A percentile compares a stretch with the other conserved stretches of the same genome.
These are phyloP conservation scores for Diaporthe helianthi DNA, from an alignment of 2,329 filamentous ascomycete genomes.

Conservation along the genomic window DNA sequence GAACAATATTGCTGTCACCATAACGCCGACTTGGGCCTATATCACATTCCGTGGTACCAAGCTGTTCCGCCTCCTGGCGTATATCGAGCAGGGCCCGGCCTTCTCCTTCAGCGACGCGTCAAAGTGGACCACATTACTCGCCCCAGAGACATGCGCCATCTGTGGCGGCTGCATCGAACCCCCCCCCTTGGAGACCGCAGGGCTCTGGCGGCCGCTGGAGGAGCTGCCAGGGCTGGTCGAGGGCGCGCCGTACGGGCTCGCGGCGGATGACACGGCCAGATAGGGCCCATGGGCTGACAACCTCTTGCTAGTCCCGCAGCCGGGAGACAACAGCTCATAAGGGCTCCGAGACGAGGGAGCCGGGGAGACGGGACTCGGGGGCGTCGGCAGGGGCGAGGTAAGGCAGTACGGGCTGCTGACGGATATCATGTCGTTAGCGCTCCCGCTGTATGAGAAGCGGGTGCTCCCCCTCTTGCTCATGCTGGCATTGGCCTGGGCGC, in stretches of 20 bases:
- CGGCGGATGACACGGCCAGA: not conserved
- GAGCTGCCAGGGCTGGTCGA: not conserved
- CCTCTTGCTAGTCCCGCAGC: not conserved
- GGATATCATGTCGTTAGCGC: conserved; percentile 6
- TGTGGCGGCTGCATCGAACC: conserved; percentile 7
- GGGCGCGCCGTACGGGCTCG: not conserved
- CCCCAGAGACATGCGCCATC: conserved; percentile 3
- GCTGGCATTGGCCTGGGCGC: not conserved
- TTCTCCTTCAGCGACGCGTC: conserved; percentile 5
- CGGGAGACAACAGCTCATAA: not conserved
- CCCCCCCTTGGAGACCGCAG: not conserved
- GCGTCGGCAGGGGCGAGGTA: not conserved
- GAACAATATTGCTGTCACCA: not conserved
- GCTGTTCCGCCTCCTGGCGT: not conserved
- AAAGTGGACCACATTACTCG: not conserved
- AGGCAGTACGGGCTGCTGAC: not conserved
- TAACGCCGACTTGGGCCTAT: not conserved
- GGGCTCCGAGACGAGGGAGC: not conserved
- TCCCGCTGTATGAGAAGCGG: conserved; percentile 11
- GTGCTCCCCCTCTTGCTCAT: not conserved
- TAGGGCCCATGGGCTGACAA: not conserved
- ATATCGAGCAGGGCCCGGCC: not conserved
- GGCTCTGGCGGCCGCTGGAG: not conserved
- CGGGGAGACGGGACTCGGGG: not conserved
- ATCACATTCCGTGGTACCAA: not conserved